These are phyloP conservation scores for Exserohilum turcica DNA, from an alignment of 2,329 filamentous ascomycete genomes.

Conservation along the genomic window DNA sequence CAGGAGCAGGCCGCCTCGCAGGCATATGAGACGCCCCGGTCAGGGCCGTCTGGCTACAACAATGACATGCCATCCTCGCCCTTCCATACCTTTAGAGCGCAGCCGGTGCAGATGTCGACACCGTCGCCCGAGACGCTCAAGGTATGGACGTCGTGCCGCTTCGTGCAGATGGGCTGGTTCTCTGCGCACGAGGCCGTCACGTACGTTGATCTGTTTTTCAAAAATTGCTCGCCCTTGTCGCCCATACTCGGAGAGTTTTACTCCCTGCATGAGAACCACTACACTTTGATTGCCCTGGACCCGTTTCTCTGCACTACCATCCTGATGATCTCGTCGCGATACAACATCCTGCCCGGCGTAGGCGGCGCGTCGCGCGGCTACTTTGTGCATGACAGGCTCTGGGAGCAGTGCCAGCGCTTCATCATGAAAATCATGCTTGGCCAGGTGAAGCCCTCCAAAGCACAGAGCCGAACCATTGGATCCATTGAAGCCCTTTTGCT, in stretches of 20 bases:
- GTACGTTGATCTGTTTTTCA: slow-evolving; percentile 59
- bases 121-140: slow-evolving; percentile 50
- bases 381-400: slow-evolving; percentile 60
- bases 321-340: slow-evolving; percentile 61
- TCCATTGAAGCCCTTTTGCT: slow-evolving; percentile 60
- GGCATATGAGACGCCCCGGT: slow-evolving; percentile 45
- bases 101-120: slow-evolving; percentile 47
- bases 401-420: slow-evolving; percentile 61
- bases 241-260: slow-evolving; percentile 59
- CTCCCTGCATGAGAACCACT: slow-evolving; percentile 55
- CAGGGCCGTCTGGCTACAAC: slow-evolving; percentile 35
- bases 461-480: slow-evolving; percentile 57
- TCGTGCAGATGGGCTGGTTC: slow-evolving; percentile 63
- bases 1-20: slow-evolving; percentile 44
- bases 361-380: slow-evolving; percentile 55
- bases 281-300: slow-evolving; percentile 56
- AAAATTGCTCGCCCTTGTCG: slow-evolving; percentile 58
- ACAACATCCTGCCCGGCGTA: slow-evolving; percentile 48
- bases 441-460: slow-evolving; percentile 58
- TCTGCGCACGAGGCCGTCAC: slow-evolving; percentile 60
- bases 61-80: slow-evolving; percentile 32
- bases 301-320: slow-evolving; percentile 60
- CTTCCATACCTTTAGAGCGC: slow-evolving; percentile 41
- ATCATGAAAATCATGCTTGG: slow-evolving; percentile 60
- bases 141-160: slow-evolving; percentile 57